Conservation (phyloP, 805 yeast species). For the Teunomyces kruisii region DNA sequence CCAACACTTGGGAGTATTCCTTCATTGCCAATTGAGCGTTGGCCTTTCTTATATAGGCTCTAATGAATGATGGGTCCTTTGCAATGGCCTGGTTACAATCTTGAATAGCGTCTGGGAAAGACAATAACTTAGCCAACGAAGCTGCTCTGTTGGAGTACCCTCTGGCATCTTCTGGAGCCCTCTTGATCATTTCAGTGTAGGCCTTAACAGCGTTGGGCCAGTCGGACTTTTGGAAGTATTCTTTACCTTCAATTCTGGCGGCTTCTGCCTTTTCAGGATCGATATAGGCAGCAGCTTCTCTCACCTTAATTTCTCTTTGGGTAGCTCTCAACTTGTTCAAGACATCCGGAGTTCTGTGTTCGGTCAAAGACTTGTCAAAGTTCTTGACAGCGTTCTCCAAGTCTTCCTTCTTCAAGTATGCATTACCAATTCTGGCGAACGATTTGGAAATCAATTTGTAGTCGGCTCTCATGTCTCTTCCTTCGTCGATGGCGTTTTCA, state of each 20-base stretch:
- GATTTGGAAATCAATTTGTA: conserved; percentile 91
- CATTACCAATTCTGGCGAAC: conserved; percentile 85
- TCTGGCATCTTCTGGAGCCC: conserved; percentile 96
- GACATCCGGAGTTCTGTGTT: conserved; percentile 94
- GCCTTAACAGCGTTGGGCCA: conserved; percentile 97
- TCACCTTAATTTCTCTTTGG: conserved; percentile 79
- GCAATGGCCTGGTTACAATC: conserved; percentile 91
- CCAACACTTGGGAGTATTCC: conserved; percentile 79
- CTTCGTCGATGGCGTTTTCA: conserved; percentile 79
- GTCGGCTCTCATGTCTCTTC: conserved; percentile 87
- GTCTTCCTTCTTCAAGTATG: conserved; percentile 74
- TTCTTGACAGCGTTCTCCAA: conserved; percentile 68
- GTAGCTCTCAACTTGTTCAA: conserved; percentile 82
- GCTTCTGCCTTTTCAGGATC: conserved; percentile 93
- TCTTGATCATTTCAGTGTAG: conserved; percentile 91
- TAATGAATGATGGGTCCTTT: conserved; percentile 83
- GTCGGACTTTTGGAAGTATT: conserved; percentile 82
- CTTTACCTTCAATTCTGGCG: conserved; percentile 92
- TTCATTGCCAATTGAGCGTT: conserved; percentile 88
- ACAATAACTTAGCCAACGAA: conserved; percentile 87
- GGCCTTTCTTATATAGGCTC: conserved; percentile 97
- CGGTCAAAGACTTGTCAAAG: conserved; percentile 91
- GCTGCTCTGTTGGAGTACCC: conserved; percentile 99
- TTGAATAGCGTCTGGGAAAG: conserved; percentile 93
- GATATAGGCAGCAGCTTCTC: conserved; percentile 75